Conservation (phyloP, 306 rosid species). For the Sechiopsis laciniata region DNA sequence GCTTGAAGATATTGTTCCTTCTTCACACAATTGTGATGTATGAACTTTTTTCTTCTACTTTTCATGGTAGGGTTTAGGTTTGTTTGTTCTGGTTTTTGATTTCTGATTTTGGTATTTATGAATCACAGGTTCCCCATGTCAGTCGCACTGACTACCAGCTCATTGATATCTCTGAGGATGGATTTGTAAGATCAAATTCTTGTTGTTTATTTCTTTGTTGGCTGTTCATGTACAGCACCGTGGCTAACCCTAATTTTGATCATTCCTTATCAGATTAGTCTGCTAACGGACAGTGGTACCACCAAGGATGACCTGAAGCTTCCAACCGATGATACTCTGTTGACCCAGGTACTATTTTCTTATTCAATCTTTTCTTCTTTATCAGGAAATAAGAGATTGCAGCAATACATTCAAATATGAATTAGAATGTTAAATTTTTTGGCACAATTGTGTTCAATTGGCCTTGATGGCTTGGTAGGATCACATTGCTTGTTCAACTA, state of each 20-base stretch:
- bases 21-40: constrained; percentile 98
- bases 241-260: neutral
- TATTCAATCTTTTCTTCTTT: neutral
- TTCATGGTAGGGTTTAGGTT: neutral
- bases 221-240: neutral
- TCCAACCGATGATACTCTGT: constrained; percentile 86
- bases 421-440: neutral
- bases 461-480: too few species aligned
- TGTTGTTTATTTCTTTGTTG: neutral
- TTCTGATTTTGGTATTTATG: neutral
- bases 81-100: neutral
- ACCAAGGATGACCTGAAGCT: constrained; percentile 96
- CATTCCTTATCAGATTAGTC: constrained; percentile 60
- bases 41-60: neutral
- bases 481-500: too few species aligned
- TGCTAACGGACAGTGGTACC: constrained; percentile 81
- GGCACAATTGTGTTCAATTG: neutral
- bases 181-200: constrained; percentile 58
- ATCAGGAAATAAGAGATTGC: too few species aligned
- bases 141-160: constrained; percentile 92
- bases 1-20: constrained; percentile 97
- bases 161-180: constrained; percentile 94
- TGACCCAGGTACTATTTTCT: constrained; percentile 51
- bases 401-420: too few species aligned
- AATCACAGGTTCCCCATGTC: constrained; percentile 86